Percentiles rank a stretch among this genome's conserved stretches.
Conservation (phyloP, 2,329 filamentous ascomycete species). For the Plenodomus lindquistii region DNA sequence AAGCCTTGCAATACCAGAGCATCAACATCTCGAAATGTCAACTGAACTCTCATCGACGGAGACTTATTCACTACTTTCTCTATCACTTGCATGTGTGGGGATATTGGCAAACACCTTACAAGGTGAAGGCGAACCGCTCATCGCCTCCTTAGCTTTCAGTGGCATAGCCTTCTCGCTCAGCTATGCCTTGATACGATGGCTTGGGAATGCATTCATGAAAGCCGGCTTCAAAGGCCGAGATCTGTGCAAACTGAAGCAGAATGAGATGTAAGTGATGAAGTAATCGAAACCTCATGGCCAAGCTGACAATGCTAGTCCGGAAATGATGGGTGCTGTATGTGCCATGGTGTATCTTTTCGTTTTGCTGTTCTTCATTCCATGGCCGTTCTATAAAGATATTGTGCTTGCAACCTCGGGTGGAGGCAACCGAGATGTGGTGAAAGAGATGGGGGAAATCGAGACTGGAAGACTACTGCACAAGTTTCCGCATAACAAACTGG, state of each 20-base stretch:
- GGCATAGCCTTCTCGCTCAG: conserved; percentile 79
- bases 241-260: conserved; percentile 74
- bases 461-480: conserved; percentile 83
- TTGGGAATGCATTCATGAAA: conserved; percentile 84
- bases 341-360: conserved; percentile 89
- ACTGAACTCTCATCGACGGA: conserved; percentile 56
- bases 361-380: conserved; percentile 91
- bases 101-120: conserved; percentile 79
- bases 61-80: conserved; percentile 61
- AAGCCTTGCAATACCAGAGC: conserved; percentile 2
- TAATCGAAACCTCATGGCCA: not conserved
- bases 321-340: conserved; percentile 94
- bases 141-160: conserved; percentile 86
- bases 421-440: conserved; percentile 84
- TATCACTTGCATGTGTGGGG: conserved; percentile 70
- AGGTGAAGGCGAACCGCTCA: conserved; percentile 83
- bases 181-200: conserved; percentile 90
- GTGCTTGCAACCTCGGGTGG: conserved; percentile 92
- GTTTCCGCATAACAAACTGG: conserved; percentile 96
- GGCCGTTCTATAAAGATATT: conserved; percentile 98
- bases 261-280: conserved; percentile 66
- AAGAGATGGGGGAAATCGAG: conserved; percentile 73
- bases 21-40: conserved; percentile 23
- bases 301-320: conserved; percentile 62
- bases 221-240: conserved; percentile 90